Conservation (phyloP, 176 grass and related monocot genomes). For the Aegilops tauschii region DNA sequence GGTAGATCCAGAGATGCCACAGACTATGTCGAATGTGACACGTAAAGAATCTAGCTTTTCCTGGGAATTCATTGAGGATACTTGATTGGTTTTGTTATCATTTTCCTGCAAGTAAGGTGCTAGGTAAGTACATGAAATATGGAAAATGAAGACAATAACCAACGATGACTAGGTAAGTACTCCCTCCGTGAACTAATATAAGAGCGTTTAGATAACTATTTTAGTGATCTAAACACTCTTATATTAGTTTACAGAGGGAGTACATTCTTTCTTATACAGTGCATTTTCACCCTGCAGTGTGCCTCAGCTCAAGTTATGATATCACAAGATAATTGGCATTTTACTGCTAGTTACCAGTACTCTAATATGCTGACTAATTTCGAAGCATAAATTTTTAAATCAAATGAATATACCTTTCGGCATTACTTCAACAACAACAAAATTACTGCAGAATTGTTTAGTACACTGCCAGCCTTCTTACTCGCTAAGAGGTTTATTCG, state of each 20-base stretch:
- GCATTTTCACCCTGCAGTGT: neutral
- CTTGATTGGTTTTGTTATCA: constrained; percentile 22
- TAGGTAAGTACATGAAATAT: neutral
- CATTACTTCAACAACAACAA: neutral
- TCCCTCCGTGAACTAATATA: too few species aligned
- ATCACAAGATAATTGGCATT: constrained; percentile 3
- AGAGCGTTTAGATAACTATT: too few species aligned
- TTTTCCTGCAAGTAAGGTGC: constrained; percentile 33
- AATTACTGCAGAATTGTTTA: neutral
- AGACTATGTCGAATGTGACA: constrained; percentile 73
- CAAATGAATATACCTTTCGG: neutral
- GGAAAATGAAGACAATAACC: neutral
- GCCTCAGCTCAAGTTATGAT: neutral
- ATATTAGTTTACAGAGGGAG: too few species aligned
- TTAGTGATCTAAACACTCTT: too few species aligned
- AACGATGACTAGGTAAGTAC: neutral
- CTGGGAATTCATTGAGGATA: neutral
- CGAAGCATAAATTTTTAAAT: neutral
- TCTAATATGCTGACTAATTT: neutral
- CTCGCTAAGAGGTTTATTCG: neutral
- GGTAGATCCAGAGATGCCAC: constrained; percentile 59
- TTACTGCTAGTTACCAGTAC: neutral
- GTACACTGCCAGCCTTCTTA: neutral
- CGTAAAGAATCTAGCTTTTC: constrained; percentile 56
- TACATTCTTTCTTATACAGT: neutral